Percentiles rank a stretch among this genome's conserved stretches.
Conservation (phyloP, 805 yeast species). For the Suhomyces vadensis region DNA sequence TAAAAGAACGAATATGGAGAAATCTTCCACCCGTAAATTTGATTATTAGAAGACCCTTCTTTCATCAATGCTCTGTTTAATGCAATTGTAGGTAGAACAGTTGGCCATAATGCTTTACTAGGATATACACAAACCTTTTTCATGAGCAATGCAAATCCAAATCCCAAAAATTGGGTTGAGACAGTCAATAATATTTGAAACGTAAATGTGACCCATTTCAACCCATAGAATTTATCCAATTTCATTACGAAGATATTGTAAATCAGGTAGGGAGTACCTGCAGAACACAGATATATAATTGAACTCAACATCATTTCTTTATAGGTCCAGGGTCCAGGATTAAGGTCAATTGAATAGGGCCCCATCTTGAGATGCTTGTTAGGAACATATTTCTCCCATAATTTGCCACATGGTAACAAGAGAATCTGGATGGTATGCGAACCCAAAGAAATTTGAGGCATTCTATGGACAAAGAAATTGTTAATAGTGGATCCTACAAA, state of each 20-base stretch:
- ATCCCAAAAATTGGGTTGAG: constrained; percentile 63
- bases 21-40: constrained; percentile 42
- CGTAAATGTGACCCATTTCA: constrained; percentile 48
- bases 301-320: constrained; percentile 49
- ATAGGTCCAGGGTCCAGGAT: constrained; percentile 46
- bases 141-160: constrained; percentile 66
- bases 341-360: constrained; percentile 29
- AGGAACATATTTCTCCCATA: constrained; percentile 39
- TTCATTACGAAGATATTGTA: constrained; percentile 47
- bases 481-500: constrained; percentile 55
- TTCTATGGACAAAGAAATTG: constrained; percentile 57
- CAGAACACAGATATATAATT: constrained; percentile 44
- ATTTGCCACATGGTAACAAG: constrained; percentile 39
- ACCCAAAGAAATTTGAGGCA: constrained; percentile 43
- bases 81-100: constrained; percentile 44
- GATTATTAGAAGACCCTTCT: constrained; percentile 23
- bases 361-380: constrained; percentile 20
- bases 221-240: constrained; percentile 41
- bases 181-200: constrained; percentile 54
- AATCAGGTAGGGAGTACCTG: constrained; percentile 43
- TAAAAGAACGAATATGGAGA: constrained; percentile 43
- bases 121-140: constrained; percentile 53
- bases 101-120: constrained; percentile 45
- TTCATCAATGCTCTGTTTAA: constrained; percentile 42
- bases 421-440: constrained; percentile 43